Percentiles rank a stretch among this genome's conserved stretches.
phyloP scores from a whole-genome alignment of 176 grass and related monocot species.

The Oryza australiensis region DNA sequence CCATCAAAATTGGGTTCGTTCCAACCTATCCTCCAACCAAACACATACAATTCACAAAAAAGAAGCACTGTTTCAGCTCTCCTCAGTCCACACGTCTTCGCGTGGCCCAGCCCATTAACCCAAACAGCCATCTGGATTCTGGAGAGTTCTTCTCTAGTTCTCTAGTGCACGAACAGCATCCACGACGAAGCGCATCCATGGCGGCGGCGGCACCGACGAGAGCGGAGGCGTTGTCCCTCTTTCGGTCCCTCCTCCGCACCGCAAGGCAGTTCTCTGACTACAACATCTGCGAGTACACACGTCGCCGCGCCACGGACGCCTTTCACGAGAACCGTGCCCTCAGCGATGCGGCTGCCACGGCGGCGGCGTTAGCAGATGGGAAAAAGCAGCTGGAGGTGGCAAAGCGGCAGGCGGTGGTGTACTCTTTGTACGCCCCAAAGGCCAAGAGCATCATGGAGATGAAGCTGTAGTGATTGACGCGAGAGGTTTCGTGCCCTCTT shows the following conservation, averaged over 20 bases:
- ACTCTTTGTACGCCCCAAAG: constrained; percentile 80
- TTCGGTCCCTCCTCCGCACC: constrained; percentile 69
- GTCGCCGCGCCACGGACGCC: constrained; percentile 54
- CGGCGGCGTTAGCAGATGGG: constrained; percentile 57
- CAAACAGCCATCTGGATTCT: not conserved
- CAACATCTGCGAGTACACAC: constrained; percentile 86
- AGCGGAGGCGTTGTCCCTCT: constrained; percentile 58
- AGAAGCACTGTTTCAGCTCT: not conserved
- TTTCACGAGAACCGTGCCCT: constrained; percentile 73
- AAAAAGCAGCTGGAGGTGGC: constrained; percentile 75
- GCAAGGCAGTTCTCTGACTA: constrained; percentile 73
- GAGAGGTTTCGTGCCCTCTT: constrained; percentile 19
- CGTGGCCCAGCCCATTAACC: not conserved
- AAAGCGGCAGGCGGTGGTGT: constrained; percentile 69
- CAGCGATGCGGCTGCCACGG: constrained; percentile 41
- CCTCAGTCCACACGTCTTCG: not conserved
- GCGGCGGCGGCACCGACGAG: constrained; percentile 50
- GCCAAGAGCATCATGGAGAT: constrained; percentile 83
- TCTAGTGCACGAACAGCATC: not conserved
- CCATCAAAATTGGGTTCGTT: no score
- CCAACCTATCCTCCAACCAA: no score
- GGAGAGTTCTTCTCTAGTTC: constrained; percentile 17
- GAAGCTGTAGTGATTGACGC: constrained; percentile 42
- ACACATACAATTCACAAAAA: no score
- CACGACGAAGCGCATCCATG: constrained; percentile 9